Evolutionary conservation across 148 eudicot species (phyloP), one percentile per base, ranked within the genome.

Genomic region (Camellia granthamiana): DNA sequence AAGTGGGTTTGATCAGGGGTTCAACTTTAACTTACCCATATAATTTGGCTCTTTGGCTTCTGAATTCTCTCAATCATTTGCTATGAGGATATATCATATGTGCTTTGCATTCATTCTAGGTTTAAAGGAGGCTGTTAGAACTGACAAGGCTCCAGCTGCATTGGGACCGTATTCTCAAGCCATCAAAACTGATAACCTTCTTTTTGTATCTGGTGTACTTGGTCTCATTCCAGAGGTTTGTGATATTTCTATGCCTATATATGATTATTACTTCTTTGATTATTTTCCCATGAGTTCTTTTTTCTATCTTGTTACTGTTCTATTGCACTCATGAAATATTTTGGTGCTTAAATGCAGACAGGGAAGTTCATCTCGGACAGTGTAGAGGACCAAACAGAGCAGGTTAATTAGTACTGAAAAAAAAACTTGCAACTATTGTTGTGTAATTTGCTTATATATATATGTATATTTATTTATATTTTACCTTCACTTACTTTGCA

Each of bases 151-250:
- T 80, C 99, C 99, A 41, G 99, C 98, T 9, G 99, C 99, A 81
- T 81, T 97, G 82, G 99, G 98, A 69, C 98, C 99, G 1, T 94
- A 94, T 86, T 94, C 97, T 76, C 99, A 97, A 83, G 99, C 98
- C 78, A 97, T 97, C 72, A 97, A 97, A 86, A 88, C 97, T 61
- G 91, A 97, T 83, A 90, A 97, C 82, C 72, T 92, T 77, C 81
- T 97, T 42, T 97, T 92, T 78, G 88, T 94, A 65, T 97, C 99
- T 44, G 99, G 99, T 78, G 91, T 89, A 82, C 95, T 97, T 78
- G 99, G 99, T 77, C 97, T 97, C 78, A 79, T 92, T 79, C 99
- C 99, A 15, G 95, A 97, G 99, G 99, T 97, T 82, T 72, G 84
- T 76, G 41, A 13, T 13, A 43, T 38, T 51, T 38, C 21, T 23